Base-by-base conservation (phyloP, 1,284 basidiomycete species). In the Naganishia cerealis region DNA sequence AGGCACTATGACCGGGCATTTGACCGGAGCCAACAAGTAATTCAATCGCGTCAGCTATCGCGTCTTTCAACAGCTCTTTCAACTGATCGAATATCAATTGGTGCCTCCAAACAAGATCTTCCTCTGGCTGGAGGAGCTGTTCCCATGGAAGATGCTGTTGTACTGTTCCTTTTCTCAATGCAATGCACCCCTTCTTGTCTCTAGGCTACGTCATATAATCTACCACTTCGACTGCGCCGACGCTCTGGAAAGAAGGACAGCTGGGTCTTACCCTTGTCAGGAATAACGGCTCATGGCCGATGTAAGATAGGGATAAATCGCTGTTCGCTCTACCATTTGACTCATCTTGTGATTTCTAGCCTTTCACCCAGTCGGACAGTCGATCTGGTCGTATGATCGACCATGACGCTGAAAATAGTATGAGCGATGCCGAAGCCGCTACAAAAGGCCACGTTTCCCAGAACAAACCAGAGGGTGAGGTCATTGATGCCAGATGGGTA, bases 11-110 rank as follows among this genome's bases (percentile, higher is more conserved):
- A 52, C n/a, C 18, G 29, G 46, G 26, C 33, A 52, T 13, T 52
- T 7, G 18, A 46, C 59, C 59, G 59, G 59, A 53, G 59, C 59
- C 59, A 62, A 52, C 33, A 33, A 33, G 29, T 33, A 33, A 33
- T 33, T 57, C n/a, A 24, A 42, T 42, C 56, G 56, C 53, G 53
- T 54, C 53, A 3, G 42, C n/a, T 12, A 42, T 42, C 56, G 56
- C 53, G 53, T 54, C 53, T 24, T 18, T 3, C 36, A 24, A 33
- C 24, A 29, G 24, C 16, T 54, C 53, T 24, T 18, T 3, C 36
- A 24, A 33, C 24, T 54, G 24, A 40, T 52, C 46, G 21, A 24
- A 61, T 61, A 61, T 29, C 43, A 61, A 50, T 50, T 26, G 59
- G 59, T 62, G 59, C 59, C 33, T 42, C 59, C 59, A 21, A 38